phyloP scores from a whole-genome alignment of 1,284 basidiomycete species.

The Trametes versicolor region DNA sequence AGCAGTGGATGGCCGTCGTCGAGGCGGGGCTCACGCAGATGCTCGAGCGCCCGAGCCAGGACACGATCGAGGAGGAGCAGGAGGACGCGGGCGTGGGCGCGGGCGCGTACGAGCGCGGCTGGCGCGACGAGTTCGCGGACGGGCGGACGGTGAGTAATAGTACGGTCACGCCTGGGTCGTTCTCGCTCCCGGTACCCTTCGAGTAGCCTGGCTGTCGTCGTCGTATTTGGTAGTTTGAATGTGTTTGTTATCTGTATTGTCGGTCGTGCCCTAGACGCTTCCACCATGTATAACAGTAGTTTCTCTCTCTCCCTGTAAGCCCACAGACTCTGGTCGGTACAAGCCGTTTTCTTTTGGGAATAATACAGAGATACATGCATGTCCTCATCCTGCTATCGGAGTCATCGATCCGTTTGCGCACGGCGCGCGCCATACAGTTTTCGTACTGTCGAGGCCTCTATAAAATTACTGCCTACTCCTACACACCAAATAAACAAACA shows the following conservation, averaged over 20 bases:
- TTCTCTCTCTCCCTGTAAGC: background rate
- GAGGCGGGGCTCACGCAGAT: slow-evolving; percentile 76
- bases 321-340: background rate
- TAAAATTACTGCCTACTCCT: slow-evolving; percentile 23
- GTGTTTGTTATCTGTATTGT: slow-evolving; percentile 15
- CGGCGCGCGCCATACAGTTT: background rate
- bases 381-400: no score
- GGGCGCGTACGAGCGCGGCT: slow-evolving; percentile 20
- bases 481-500: slow-evolving; percentile 25
- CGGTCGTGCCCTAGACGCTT: slow-evolving; percentile 29
- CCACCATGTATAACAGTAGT: slow-evolving; percentile 30
- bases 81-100: slow-evolving; percentile 31
- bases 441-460: background rate
- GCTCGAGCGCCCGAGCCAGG: slow-evolving; percentile 58
- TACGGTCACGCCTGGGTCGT: slow-evolving; percentile 23
- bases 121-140: slow-evolving; percentile 20
- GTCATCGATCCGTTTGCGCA: no score
- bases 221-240: background rate
- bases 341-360: no score
- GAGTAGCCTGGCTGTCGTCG: slow-evolving; percentile 24
- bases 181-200: slow-evolving; percentile 29
- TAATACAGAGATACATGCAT: background rate
- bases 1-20: slow-evolving; percentile 83
- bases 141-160: slow-evolving; percentile 22
- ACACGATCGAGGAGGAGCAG: slow-evolving; percentile 66